phyloP scores from a whole-genome alignment of 208 protist species.

The Novymonas esmeraldas region DNA sequence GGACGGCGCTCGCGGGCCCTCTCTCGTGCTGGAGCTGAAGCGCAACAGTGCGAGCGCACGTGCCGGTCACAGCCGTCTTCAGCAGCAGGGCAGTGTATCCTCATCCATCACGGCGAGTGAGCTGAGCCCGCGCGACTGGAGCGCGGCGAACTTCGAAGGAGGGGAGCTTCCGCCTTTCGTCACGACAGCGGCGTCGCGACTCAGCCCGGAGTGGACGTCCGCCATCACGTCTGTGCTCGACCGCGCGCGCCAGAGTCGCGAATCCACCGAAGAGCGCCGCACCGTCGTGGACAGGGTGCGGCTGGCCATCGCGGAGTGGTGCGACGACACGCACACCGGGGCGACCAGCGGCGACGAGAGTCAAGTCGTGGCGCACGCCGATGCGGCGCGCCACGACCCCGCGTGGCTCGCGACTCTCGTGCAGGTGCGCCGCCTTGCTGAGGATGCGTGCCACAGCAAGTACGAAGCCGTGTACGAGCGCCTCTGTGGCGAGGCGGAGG shows the following conservation, averaged over 20 bases:
- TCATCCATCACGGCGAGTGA: conserved; percentile 27
- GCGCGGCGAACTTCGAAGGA: conserved; percentile 6
- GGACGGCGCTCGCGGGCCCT: not conserved
- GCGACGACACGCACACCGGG: not conserved
- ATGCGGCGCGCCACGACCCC: not conserved
- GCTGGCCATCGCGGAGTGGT: conserved; percentile 12
- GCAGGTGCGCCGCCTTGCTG: conserved; percentile 16
- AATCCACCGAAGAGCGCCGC: conserved; percentile 5
- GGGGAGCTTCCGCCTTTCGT: not conserved
- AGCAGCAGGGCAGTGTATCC: conserved; percentile 9
- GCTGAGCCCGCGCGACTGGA: conserved; percentile 17
- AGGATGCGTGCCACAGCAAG: conserved; percentile 26
- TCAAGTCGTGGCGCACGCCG: not conserved
- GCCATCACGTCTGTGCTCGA: conserved; percentile 23
- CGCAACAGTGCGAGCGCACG: not conserved
- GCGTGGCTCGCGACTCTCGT: conserved; percentile 17
- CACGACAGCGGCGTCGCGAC: not conserved
- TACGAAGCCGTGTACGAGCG: conserved; percentile 36
- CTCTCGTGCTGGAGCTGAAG: conserved; percentile 1
- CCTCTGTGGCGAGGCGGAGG: conserved; percentile 15
- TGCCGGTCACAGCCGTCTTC: conserved; percentile 1
- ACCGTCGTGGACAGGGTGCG: conserved; percentile 15
- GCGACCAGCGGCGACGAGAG: not conserved
- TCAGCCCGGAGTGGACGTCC: conserved; percentile 22
- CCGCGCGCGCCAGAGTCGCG: conserved; percentile 22